These are phyloP conservation scores for Parafenestella ontariensis DNA, from an alignment of 2,329 filamentous ascomycete genomes.

Conservation along the genomic window DNA sequence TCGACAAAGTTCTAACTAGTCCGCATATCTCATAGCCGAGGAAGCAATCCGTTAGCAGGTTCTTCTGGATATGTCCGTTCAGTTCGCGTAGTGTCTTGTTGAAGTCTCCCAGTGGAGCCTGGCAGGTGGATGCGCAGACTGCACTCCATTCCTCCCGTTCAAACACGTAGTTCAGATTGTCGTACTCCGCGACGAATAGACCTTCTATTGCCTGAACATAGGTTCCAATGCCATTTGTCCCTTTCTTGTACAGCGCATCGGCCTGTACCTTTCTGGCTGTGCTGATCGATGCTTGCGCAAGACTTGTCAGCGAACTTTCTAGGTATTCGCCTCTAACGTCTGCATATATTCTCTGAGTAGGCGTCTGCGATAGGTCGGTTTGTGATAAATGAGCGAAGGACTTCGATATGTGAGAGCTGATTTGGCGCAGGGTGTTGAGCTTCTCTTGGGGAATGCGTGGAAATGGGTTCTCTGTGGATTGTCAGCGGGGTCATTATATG, in stretches of 20 bases:
- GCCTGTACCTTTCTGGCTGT: conserved; percentile 75
- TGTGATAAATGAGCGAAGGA: conserved; percentile 60
- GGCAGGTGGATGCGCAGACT: conserved; percentile 80
- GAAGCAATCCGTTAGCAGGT: conserved; percentile 90
- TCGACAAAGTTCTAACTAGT: conserved; percentile 80
- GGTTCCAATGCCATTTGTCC: conserved; percentile 88
- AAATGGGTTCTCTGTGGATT: conserved; percentile 68
- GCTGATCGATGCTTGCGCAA: conserved; percentile 83
- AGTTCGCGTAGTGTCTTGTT: conserved; percentile 85
- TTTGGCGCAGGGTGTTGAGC: conserved; percentile 75
- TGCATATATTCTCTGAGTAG: conserved; percentile 82
- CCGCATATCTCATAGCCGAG: conserved; percentile 95
- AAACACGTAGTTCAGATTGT: conserved; percentile 89
- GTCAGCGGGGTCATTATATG: conserved; percentile 12
- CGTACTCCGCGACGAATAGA: conserved; percentile 86
- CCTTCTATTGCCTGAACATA: conserved; percentile 89
- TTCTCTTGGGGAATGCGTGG: conserved; percentile 80
- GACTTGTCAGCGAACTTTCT: conserved; percentile 79
- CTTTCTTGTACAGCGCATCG: conserved; percentile 84
- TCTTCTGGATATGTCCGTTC: conserved; percentile 85
- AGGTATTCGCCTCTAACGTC: conserved; percentile 88
- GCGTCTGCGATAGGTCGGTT: conserved; percentile 62
- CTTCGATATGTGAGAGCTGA: conserved; percentile 78
- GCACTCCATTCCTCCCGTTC: conserved; percentile 82
- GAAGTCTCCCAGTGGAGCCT: conserved; percentile 79